Evolutionary conservation across 768 basidiomycete species (phyloP), one percentile per base, ranked within the genome.

Genomic region (Lyophyllum decastes): DNA sequence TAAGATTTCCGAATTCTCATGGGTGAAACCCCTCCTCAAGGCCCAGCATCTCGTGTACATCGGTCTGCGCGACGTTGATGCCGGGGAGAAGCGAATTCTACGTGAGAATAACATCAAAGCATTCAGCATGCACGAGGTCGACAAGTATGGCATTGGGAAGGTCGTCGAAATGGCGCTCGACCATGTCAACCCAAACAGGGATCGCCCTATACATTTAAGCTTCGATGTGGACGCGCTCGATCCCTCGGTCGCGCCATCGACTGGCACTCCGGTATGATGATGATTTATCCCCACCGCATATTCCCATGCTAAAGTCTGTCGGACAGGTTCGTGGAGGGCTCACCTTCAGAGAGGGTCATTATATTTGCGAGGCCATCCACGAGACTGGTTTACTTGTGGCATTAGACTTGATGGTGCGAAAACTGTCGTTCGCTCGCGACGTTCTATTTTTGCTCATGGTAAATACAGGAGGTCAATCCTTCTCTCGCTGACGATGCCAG

Each of bases 301-400:
- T 52, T 47, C 52, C 50, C 34, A 34, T 43, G 44, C 48, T 58
- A 22, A 55, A 52, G 55, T 61, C 27, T 54, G 2, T 46, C 44
- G 49, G 45, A 34, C 57, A 90, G 85, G 93, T 96, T 22, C 89
- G 95, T 64, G 97, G 97, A 2, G 97, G 97, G 11, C 76, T 99
- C 60, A 95, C 92, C 21, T 99, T 98, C 78, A 80, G 97, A 62
- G 97, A 99, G 70, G 96, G 95, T n/a, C 97, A 98, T 74, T 98
- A 95, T 71, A 95, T 96, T 66, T 94, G 92, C 63, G 95, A 98
- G 74, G 88, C 91, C 5, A 84, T 98, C 43, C 86, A 86, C 59
- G 95, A 97, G 78, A 98, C 95, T 5, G 95, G 95, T 6, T 82
- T 90, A 57, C 83, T 99, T 19, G 95, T 97, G 24, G 93, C 88